Conservation (phyloP, 768 basidiomycete genomes). For the Leccinum sublutescens region DNA sequence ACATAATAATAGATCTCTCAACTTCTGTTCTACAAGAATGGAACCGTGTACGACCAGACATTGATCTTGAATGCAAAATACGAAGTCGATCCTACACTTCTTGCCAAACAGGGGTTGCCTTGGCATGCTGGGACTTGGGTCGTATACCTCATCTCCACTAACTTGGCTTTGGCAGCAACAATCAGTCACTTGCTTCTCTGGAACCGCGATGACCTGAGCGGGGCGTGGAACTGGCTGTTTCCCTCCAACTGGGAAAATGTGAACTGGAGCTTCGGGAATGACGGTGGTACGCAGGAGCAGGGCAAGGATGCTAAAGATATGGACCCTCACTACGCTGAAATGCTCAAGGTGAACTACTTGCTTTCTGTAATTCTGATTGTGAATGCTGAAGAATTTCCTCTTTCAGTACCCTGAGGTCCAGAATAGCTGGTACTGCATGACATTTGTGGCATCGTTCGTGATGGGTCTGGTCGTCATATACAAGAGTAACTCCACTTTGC, state of each 20-base stretch:
- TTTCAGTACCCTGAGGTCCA: conserved; percentile 36
- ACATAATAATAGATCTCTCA: conserved; percentile 41
- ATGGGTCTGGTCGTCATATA: conserved; percentile 57
- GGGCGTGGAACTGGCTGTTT: conserved; percentile 46
- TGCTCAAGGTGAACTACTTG: conserved; percentile 31
- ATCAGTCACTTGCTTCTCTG: conserved; percentile 52
- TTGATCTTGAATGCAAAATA: conserved; percentile 52
- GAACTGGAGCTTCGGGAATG: conserved; percentile 39
- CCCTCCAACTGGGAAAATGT: conserved; percentile 36
- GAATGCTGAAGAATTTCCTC: neutral
- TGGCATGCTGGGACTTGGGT: conserved; percentile 31
- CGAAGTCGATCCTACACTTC: conserved; percentile 47
- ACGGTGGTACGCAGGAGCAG: conserved; percentile 19
- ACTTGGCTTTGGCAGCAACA: conserved; percentile 42
- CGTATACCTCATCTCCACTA: conserved; percentile 16
- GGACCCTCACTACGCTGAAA: conserved; percentile 57
- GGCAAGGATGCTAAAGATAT: conserved; percentile 39
- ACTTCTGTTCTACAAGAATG: conserved; percentile 50
- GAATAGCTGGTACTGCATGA: conserved; percentile 32
- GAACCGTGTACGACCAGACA: conserved; percentile 50
- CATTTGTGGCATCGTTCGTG: conserved; percentile 34
- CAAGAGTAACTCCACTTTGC: conserved; percentile 50
- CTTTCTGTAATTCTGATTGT: conserved; percentile 15
- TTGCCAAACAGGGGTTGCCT: conserved; percentile 40
- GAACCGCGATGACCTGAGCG: conserved; percentile 49